Evolutionary conservation across 768 basidiomycete genomes (phyloP), one percentile per base, ranked within the genome.

Genomic region (Leccinum disarticulatum): DNA sequence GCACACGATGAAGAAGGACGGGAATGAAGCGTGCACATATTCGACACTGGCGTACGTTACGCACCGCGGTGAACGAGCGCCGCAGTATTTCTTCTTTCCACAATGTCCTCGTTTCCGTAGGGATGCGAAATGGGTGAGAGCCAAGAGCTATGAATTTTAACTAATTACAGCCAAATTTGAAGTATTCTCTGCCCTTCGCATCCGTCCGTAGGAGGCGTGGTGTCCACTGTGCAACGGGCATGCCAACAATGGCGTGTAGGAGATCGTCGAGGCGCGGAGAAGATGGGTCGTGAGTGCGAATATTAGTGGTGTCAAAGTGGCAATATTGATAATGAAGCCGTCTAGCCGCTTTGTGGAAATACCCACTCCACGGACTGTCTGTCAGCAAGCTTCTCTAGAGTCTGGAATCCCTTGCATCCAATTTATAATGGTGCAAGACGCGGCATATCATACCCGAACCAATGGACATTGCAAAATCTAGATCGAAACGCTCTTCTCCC

Each of bases 311-410:
- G 30, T 22, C 33, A 33, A 38, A 31, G n/a, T n/a, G 53, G 62
- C 6, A 48, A 52, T 30, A 28, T 28, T 22, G 28, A 17, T 52
- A 33, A 54, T 43, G 55, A 48, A 56, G 49, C 31, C 57, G 50
- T 33, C 27, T 30, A 28, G 9, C 31, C 57, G 52, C 28, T 28
- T 35, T 19, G 9, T 58, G 30, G 46, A 50, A 61, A 58, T 64
- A 59, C 41, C 33, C 60, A 57, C 68, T 60, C 64, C 67, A 64
- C 56, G 58, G 28, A 41, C 41, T 41, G 41, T 46, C 49, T 56
- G 52, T 54, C 48, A 27, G 33, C 17, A 31, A 0, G n/a, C 46
- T 54, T 61, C 58, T 52, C 31, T 11, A 31, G 13, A 17, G 13
- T 49, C 48, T 28, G 27, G 36, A 51, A 11, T 3, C 10, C 28